These are phyloP conservation scores for Neobulgaria alba DNA, from an alignment of 2,329 filamentous ascomycete species.

Conservation along the genomic window DNA sequence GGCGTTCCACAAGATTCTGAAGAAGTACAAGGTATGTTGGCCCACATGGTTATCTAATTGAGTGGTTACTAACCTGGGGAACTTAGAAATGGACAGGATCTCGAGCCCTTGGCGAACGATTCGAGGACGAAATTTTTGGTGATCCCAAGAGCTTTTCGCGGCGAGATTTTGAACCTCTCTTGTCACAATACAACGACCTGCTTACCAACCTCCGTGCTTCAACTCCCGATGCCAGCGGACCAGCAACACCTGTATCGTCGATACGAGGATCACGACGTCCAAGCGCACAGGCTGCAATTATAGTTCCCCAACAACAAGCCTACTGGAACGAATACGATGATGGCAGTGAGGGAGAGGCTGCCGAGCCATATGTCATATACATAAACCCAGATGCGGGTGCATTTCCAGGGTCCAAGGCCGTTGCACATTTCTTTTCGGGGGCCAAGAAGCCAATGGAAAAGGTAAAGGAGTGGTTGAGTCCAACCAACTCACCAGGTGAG, in stretches of 20 bases:
- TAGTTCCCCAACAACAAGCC: slow-evolving; percentile 9
- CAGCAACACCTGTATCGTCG: slow-evolving; percentile 11
- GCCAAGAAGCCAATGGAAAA: slow-evolving; percentile 38
- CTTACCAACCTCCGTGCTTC: slow-evolving; percentile 37
- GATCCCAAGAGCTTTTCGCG: slow-evolving; percentile 64
- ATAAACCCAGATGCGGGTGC: slow-evolving; percentile 57
- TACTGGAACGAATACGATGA: slow-evolving; percentile 90
- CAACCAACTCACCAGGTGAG: slow-evolving; percentile 20
- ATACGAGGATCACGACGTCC: slow-evolving; percentile 13
- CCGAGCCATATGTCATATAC: slow-evolving; percentile 63
- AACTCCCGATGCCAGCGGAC: slow-evolving; percentile 24
- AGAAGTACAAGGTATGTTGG: slow-evolving; percentile 63
- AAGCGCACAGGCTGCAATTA: slow-evolving; percentile 8
- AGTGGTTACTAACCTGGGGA: slow-evolving; percentile 2
- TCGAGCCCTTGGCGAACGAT: slow-evolving; percentile 51
- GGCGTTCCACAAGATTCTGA: slow-evolving; percentile 74
- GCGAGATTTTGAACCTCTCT: slow-evolving; percentile 50
- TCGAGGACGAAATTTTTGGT: slow-evolving; percentile 57
- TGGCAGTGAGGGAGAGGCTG: slow-evolving; percentile 55
- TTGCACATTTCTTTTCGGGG: slow-evolving; percentile 45
- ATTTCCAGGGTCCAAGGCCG: slow-evolving; percentile 45
- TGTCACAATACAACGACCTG: slow-evolving; percentile 42
- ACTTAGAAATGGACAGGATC: slow-evolving; percentile 74
- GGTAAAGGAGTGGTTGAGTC: slow-evolving; percentile 42
- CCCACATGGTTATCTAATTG: background rate